phyloP scores from a whole-genome alignment of 768 basidiomycete species.

The Russula ochroleuca region DNA sequence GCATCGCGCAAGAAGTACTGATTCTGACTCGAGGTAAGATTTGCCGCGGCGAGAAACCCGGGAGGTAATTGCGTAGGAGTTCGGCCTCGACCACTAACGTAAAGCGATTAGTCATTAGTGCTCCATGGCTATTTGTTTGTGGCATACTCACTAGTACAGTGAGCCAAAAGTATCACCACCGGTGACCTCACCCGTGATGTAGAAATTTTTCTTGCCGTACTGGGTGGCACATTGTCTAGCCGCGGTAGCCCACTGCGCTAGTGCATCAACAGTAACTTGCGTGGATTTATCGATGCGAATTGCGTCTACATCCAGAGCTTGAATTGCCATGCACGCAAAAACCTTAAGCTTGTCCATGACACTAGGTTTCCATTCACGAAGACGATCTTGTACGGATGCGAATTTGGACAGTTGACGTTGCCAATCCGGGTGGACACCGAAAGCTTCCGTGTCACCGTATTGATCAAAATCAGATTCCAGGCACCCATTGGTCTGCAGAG shows the following conservation, averaged over 20 bases:
- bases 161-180: slow-evolving; percentile 90
- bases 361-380: slow-evolving; percentile 82
- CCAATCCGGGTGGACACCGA: slow-evolving; percentile 94
- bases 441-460: slow-evolving; percentile 95
- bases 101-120: slow-evolving; percentile 4
- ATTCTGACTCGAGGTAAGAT: slow-evolving; percentile 53
- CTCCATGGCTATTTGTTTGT: background rate
- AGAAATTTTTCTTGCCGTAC: slow-evolving; percentile 81
- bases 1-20: slow-evolving; percentile 78
- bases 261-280: slow-evolving; percentile 79
- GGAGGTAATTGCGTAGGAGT: slow-evolving; percentile 67
- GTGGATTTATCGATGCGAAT: slow-evolving; percentile 96
- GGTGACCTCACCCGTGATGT: slow-evolving; percentile 90
- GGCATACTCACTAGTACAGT: slow-evolving; percentile 64
- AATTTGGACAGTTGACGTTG: slow-evolving; percentile 93
- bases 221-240: slow-evolving; percentile 70
- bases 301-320: slow-evolving; percentile 84
- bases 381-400: slow-evolving; percentile 93
- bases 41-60: slow-evolving; percentile 64
- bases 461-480: slow-evolving; percentile 86
- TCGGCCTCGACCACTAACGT: slow-evolving; percentile 75
- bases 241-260: slow-evolving; percentile 67
- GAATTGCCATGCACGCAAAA: slow-evolving; percentile 84
- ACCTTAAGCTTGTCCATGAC: slow-evolving; percentile 73
- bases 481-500: slow-evolving; percentile 64